Percentiles rank a stretch among this genome's conserved stretches.
Evolutionary conservation across 2,329 filamentous ascomycete genomes (phyloP).

Genomic region (Claviceps lovelessii): DNA sequence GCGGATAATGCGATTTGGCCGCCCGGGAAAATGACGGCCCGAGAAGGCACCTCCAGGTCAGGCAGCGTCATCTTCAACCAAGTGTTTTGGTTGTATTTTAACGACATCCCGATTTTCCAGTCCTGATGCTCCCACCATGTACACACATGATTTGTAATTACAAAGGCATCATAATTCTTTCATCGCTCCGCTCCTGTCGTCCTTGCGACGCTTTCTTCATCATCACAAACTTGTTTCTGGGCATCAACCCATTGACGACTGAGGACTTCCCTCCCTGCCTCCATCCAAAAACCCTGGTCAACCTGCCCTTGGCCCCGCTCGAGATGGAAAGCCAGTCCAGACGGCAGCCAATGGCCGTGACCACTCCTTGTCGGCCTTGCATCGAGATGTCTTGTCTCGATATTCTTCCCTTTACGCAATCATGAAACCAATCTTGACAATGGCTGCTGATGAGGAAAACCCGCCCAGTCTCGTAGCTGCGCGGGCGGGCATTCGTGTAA

Average conservation of each 20-base stretch:
- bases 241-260: neutral
- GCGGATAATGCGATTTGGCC: neutral
- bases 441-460: neutral
- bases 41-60: neutral
- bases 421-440: neutral
- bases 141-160: neutral
- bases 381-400: neutral
- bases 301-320: neutral
- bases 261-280: neutral
- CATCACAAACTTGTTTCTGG: neutral
- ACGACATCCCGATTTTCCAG: too few relatives aligned
- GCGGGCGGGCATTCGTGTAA: neutral
- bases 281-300: neutral
- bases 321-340: neutral
- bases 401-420: neutral
- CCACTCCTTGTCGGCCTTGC: neutral
- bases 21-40: conserved; percentile 1
- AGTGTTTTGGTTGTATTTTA: too few relatives aligned
- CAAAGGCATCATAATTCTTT: neutral
- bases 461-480: neutral
- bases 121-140: neutral
- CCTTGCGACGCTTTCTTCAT: neutral
- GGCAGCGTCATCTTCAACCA: too few relatives aligned
- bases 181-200: neutral
- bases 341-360: neutral